These are phyloP conservation scores for Ceratobasidium sp. DNA, from an alignment of 1,284 basidiomycete species.

Conservation along the genomic window DNA sequence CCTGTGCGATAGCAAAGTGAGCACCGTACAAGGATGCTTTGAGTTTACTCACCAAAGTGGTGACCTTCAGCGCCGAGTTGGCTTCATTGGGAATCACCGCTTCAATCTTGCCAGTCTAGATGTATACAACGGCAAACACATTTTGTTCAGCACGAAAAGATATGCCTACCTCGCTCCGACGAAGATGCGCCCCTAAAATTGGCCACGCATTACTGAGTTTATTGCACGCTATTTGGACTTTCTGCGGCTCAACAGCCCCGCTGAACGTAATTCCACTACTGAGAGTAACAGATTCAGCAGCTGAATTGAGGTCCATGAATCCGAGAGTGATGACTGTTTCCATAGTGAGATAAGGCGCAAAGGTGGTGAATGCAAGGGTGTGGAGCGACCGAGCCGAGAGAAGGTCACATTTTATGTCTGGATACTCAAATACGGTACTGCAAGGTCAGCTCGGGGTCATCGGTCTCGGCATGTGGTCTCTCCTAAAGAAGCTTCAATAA, in stretches of 20 bases:
- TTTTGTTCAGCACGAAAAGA: not conserved
- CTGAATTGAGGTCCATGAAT: conserved; percentile 34
- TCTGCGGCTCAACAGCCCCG: conserved; percentile 15
- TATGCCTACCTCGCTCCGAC: not conserved
- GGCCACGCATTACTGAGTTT: conserved; percentile 18
- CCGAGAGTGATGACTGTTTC: not conserved
- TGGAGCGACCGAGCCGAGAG: not conserved
- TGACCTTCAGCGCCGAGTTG: not conserved
- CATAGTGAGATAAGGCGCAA: not conserved
- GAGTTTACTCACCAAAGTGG: not conserved
- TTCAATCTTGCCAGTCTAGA: conserved; percentile 18
- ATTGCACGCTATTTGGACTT: conserved; percentile 4
- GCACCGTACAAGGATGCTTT: no score
- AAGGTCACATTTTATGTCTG: not conserved
- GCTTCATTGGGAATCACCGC: conserved; percentile 9
- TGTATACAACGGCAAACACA: not conserved
- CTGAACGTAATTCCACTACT: conserved; percentile 18
- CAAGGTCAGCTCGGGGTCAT: not conserved
- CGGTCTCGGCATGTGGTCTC: not conserved
- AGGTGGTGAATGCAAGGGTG: not conserved
- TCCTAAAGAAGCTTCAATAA: not conserved
- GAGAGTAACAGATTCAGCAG: conserved; percentile 24
- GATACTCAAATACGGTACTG: not conserved
- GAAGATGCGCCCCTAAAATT: conserved; percentile 13
- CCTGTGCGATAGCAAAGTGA: not conserved